Percentiles rank a stretch among this genome's conserved stretches.
These are phyloP conservation scores for Blastobotrys attinorum DNA, from an alignment of 805 yeast genomes.

Conservation along the genomic window DNA sequence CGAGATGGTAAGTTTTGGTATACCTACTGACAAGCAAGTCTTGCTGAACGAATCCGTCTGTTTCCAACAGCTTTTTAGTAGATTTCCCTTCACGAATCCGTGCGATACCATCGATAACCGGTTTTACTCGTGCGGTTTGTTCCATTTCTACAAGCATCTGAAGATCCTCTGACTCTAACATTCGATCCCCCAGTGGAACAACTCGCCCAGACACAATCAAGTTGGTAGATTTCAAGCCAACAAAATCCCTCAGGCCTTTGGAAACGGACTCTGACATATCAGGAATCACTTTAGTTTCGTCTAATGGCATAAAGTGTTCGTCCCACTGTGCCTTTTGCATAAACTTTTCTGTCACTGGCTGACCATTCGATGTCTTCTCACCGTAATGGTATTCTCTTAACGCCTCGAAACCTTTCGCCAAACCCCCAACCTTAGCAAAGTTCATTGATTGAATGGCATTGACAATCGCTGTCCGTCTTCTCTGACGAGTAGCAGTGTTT, in stretches of 20 bases:
- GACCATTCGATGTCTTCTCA: neutral
- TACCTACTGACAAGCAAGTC: slow-evolving; percentile 16
- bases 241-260: neutral
- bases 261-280: neutral
- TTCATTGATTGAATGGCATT: neutral
- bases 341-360: neutral
- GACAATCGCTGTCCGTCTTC: neutral
- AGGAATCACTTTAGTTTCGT: neutral
- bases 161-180: neutral
- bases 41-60: slow-evolving; percentile 3
- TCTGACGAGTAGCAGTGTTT: neutral
- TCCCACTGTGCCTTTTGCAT: neutral
- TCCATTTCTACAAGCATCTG: slow-evolving; percentile 10
- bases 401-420: neutral
- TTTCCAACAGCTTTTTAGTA: slow-evolving; percentile 1
- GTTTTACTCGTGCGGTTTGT: slow-evolving; percentile 9
- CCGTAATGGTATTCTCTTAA: slow-evolving; percentile 3
- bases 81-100: slow-evolving; percentile 3
- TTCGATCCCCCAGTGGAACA: neutral
- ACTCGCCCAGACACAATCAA: neutral
- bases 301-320: neutral
- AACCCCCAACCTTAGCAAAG: neutral
- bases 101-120: slow-evolving; percentile 9
- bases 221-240: neutral
- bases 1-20: slow-evolving; percentile 11